Percentiles rank a stretch among this genome's conserved stretches.
These are phyloP conservation scores for Verticillium nubilum DNA, from an alignment of 2,329 filamentous ascomycete species.

Conservation along the genomic window DNA sequence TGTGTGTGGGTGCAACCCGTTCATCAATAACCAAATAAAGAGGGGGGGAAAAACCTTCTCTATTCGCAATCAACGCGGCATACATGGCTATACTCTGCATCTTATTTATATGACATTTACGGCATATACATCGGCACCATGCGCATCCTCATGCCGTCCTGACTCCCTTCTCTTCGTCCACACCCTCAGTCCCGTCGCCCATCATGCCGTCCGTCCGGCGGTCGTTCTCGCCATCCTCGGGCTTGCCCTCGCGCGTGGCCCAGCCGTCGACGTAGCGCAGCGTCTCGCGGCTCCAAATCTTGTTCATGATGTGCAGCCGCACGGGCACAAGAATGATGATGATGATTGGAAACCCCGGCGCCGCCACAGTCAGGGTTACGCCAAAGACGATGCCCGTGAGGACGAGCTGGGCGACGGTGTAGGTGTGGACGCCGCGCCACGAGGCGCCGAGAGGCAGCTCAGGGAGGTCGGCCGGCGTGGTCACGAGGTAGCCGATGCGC, in stretches of 20 bases:
- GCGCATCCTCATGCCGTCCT: slow-evolving; percentile 1
- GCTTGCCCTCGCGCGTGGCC: slow-evolving; percentile 46
- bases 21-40: background rate
- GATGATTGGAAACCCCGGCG: slow-evolving; percentile 57
- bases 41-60: too few species aligned
- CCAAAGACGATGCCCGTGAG: slow-evolving; percentile 57
- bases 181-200: background rate
- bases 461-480: slow-evolving; percentile 43
- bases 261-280: slow-evolving; percentile 39
- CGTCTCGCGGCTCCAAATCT: slow-evolving; percentile 53
- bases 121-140: background rate
- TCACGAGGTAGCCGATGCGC: slow-evolving; percentile 53
- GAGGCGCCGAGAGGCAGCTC: slow-evolving; percentile 34
- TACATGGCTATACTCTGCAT: too few species aligned
- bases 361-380: slow-evolving; percentile 56
- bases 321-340: slow-evolving; percentile 60
- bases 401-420: slow-evolving; percentile 52
- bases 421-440: slow-evolving; percentile 52
- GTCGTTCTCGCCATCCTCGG: slow-evolving; percentile 36
- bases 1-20: background rate
- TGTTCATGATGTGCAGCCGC: slow-evolving; percentile 55
- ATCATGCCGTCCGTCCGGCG: slow-evolving; percentile 5
- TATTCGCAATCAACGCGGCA: too few species aligned
- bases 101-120: too few species aligned
- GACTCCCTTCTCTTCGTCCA: slow-evolving; percentile 22